Evolutionary conservation across 345 rosid species (phyloP), one percentile per base, ranked within the genome.

Genomic region (Salix arbutifolia): DNA sequence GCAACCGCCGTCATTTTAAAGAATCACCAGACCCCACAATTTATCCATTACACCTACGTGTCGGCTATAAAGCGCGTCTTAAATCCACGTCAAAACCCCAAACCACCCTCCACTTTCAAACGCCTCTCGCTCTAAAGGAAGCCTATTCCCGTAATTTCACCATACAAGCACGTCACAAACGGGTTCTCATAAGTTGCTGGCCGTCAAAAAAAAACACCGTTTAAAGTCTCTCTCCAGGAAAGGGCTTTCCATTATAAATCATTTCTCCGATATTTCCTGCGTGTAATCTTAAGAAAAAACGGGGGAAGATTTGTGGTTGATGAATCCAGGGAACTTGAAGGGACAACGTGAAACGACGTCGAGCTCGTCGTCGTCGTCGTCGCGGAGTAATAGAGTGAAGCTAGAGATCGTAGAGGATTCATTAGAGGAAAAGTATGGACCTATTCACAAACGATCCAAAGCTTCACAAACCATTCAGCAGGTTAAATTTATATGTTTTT

Each of bases 401-500:
- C 83, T 89, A 56, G 99, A 94, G 95, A 87, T 92, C 83, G 83
- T 56, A 0, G 97, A 91, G 73, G 97, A 94, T 74, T 71, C 86
- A 44, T 83, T 89, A 76, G 96, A 90, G 81, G 99, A 94, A 75
- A 89, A 86, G 72, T 80, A 87, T 42, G 92, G 87, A 33, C 93
- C 94, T 82, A 87, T 83, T 79, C 80, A 67, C 78, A 94, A 96
- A 87, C 90, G 97, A 83, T 85, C 94, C 60, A 92, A 79, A 88
- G 74, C 82, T 52, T 88, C 87, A 76, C 71, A 82, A 38, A 61
- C 83, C 78, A 76, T 84, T 53, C 83, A 81, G 61, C 85, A 83
- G 85, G 89, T 86, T 77, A 23, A 52, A 8, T 58, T 56, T 0
- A 46, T 3, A 12, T 46, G 4, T 46, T 46, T 46, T 46, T n/a